Evolutionary conservation across 2,329 filamentous ascomycete genomes (phyloP), one percentile per base, ranked within the genome.

Genomic region (Reticulascus tulasneorum): DNA sequence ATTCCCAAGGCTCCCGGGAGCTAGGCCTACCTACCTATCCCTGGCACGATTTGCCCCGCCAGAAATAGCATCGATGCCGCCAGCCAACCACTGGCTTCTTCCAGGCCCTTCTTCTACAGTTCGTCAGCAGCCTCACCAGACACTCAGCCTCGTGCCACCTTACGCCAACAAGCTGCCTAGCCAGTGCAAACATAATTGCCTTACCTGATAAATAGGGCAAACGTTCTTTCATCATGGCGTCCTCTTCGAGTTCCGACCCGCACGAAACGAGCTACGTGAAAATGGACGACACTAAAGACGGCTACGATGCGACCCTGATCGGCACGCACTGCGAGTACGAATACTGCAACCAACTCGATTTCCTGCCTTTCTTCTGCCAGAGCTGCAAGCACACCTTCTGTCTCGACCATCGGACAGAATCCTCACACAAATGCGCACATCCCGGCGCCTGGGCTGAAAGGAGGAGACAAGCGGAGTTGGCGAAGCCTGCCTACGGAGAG

Each of bases 311-410:
- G 30, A 83, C 86, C 52, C 77, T 90, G 17, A 84, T 97, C 50
- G 93, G 93, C 62, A 79, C 79, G 44, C 90, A 96, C 69, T 98
- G 93, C 75, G 81, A 96, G 61, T 83, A 86, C 64, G 71, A 84
- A 47, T 94, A 88, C 71, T 98, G 93, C 72, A 84, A 90, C 58
- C 86, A 93, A 57, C 85, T 97, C 42, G 93, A 97, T 64, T 97
- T 98, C 62, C 79, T 98, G 5, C 93, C 93, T 5, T 97, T 97
- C 63, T 76, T 81, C 55, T 98, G 93, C 67, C 86, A 94, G 58
- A 93, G 86, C 49, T 98, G 93, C 66, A 76, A 60, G 46, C 76
- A 78, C 40, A 91, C 84, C 12, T 98, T 82, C 68, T 98, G 94
- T 60, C 84, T 94, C 48, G 91, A 97, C 57, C 93, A 98, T 71